Percentiles rank a stretch among this genome's conserved stretches.
phyloP scores from a whole-genome alignment of 345 rosid species.

The Excoecaria agallocha region DNA sequence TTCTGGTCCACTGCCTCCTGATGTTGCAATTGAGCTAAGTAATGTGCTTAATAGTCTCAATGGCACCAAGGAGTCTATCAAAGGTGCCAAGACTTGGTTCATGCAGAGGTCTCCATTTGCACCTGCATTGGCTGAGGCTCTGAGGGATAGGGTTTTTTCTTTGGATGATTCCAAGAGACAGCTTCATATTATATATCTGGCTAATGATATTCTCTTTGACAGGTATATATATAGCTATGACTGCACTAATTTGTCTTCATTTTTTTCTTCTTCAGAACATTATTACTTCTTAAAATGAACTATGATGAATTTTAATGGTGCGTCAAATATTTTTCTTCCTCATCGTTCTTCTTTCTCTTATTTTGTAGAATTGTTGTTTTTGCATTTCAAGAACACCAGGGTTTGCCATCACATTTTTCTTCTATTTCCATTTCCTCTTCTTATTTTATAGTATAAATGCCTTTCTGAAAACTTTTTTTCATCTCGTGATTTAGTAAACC shows the following conservation, averaged over 20 bases:
- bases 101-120: conserved; percentile 97
- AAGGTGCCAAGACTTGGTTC: conserved; percentile 97
- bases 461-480: not conserved
- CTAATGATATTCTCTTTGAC: conserved; percentile 96
- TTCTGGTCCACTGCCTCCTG: conserved; percentile 85
- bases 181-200: conserved; percentile 85
- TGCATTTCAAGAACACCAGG: not conserved
- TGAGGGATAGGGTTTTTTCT: conserved; percentile 76
- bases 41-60: conserved; percentile 70
- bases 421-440: not conserved
- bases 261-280: not conserved
- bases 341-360: not conserved
- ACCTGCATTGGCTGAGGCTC: conserved; percentile 85
- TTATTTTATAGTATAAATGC: not conserved
- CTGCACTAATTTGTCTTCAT: conserved; percentile 7
- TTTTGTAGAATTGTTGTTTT: not conserved
- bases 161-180: conserved; percentile 94
- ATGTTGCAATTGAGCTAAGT: conserved; percentile 77
- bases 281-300: not conserved
- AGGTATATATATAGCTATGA: conserved; percentile 52
- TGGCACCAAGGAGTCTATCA: conserved; percentile 97
- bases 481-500: not conserved
- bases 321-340: not conserved
- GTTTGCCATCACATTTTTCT: not conserved
- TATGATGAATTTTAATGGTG: not conserved